Evolutionary conservation across 148 eudicot species (phyloP).

Genomic region (Agrostemma githago): DNA sequence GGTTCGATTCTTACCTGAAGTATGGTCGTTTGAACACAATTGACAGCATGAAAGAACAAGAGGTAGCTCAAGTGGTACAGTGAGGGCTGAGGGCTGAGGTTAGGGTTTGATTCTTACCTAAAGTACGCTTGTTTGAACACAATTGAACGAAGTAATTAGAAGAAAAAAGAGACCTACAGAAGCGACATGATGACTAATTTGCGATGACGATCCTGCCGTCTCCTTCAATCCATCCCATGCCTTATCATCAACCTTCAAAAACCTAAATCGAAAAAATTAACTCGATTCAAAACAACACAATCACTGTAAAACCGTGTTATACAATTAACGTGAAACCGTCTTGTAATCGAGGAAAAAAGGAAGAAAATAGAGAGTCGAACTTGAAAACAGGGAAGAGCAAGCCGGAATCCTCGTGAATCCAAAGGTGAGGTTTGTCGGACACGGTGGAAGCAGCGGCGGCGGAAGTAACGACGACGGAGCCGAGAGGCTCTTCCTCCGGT

Average conservation of each 20-base stretch:
- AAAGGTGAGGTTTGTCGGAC: conserved; percentile 39
- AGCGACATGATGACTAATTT: conserved; percentile 54
- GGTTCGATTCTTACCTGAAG: too few relatives aligned
- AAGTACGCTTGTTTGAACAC: too few relatives aligned
- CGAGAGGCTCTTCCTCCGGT: conserved; percentile 19
- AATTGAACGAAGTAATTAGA: neutral
- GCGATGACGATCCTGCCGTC: conserved; percentile 46
- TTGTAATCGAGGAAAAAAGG: neutral
- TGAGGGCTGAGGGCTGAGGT: too few relatives aligned
- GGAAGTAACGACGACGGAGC: conserved; percentile 22
- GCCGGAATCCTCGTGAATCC: conserved; percentile 51
- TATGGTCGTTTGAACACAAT: too few relatives aligned
- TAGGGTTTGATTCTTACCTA: too few relatives aligned
- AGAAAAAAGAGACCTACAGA: conserved; percentile 32
- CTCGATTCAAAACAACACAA: neutral
- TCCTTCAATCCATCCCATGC: conserved; percentile 76
- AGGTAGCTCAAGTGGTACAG: too few relatives aligned
- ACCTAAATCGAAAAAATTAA: conserved; percentile 28
- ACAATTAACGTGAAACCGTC: too few relatives aligned
- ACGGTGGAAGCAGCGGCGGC: conserved; percentile 32
- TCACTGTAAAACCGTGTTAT: too few relatives aligned
- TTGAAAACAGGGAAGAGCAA: conserved; percentile 64
- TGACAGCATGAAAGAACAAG: too few relatives aligned
- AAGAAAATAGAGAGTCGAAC: conserved; percentile 16
- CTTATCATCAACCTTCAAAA: conserved; percentile 43